phyloP scores from a whole-genome alignment of 1,284 basidiomycete genomes.

The Irpex lacteus region DNA sequence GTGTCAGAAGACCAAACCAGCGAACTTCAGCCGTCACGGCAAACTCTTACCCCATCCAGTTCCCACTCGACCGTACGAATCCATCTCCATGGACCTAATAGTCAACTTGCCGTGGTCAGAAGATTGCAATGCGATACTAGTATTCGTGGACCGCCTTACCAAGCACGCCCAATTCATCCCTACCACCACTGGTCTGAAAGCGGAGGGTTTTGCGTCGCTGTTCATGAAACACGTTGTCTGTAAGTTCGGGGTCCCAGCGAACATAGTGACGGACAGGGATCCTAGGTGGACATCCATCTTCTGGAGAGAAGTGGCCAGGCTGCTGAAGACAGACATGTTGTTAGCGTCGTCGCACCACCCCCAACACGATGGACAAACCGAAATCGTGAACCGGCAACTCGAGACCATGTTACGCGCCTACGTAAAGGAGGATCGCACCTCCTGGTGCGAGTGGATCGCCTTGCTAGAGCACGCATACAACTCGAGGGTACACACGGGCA shows the following conservation, averaged over 20 bases:
- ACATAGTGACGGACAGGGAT: slow-evolving; percentile 28
- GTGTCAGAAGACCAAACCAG: background rate
- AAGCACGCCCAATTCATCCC: slow-evolving; percentile 37
- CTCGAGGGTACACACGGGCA: background rate
- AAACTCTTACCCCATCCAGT: background rate
- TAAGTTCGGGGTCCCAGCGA: slow-evolving; percentile 22
- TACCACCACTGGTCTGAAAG: slow-evolving; percentile 11
- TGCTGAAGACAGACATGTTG: slow-evolving; percentile 16
- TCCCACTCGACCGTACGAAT: background rate
- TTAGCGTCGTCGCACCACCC: slow-evolving; percentile 27
- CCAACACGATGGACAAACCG: slow-evolving; percentile 20
- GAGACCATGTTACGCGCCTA: slow-evolving; percentile 8
- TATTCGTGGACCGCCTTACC: slow-evolving; percentile 9
- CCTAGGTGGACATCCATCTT: slow-evolving; percentile 24
- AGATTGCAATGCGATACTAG: background rate
- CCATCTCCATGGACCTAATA: no score
- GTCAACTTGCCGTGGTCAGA: background rate
- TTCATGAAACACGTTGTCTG: slow-evolving; percentile 20
- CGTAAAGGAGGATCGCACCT: background rate
- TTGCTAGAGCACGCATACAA: background rate
- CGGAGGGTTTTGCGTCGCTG: slow-evolving; percentile 15
- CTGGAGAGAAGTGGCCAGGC: slow-evolving; percentile 21
- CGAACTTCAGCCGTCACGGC: background rate
- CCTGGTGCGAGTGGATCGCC: background rate
- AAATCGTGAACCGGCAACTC: slow-evolving; percentile 12